Percentiles rank a stretch among this genome's conserved stretches.
Evolutionary conservation across 2,329 filamentous ascomycete genomes (phyloP).

Genomic region (Daldinia eschscholtzii): DNA sequence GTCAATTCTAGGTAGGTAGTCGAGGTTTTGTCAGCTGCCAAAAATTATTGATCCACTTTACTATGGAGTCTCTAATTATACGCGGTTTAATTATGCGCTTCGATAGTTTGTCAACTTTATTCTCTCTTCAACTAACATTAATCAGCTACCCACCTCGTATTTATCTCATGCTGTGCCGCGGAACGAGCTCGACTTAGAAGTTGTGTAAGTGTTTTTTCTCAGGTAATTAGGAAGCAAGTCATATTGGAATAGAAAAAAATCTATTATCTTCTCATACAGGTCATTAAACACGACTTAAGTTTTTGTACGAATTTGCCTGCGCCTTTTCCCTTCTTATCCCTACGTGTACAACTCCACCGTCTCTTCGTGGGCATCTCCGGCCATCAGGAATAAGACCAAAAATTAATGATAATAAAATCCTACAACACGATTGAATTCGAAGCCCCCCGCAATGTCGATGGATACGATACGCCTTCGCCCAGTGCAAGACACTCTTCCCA

Average conservation of each 20-base stretch:
- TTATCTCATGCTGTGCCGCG: neutral
- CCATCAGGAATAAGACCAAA: conserved; percentile 6
- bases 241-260: conserved; percentile 23
- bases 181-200: neutral
- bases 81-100: neutral
- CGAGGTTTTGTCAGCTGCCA: neutral
- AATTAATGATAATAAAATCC: conserved; percentile 6
- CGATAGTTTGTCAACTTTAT: neutral
- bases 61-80: neutral
- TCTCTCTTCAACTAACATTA: neutral
- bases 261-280: conserved; percentile 45
- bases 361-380: conserved; percentile 11
- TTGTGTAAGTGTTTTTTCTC: neutral
- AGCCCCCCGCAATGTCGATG: conserved; percentile 16
- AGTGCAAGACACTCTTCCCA: conserved; percentile 10
- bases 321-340: conserved; percentile 17
- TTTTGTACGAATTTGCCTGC: conserved; percentile 18
- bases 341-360: conserved; percentile 33
- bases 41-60: neutral
- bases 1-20: neutral
- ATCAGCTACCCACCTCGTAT: too few relatives aligned
- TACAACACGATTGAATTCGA: conserved; percentile 27
- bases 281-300: conserved; percentile 33
- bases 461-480: conserved; percentile 13
- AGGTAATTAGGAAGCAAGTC: neutral